Base-by-base conservation (phyloP, 1,284 basidiomycete species). In the Wallemia mellicola region DNA sequence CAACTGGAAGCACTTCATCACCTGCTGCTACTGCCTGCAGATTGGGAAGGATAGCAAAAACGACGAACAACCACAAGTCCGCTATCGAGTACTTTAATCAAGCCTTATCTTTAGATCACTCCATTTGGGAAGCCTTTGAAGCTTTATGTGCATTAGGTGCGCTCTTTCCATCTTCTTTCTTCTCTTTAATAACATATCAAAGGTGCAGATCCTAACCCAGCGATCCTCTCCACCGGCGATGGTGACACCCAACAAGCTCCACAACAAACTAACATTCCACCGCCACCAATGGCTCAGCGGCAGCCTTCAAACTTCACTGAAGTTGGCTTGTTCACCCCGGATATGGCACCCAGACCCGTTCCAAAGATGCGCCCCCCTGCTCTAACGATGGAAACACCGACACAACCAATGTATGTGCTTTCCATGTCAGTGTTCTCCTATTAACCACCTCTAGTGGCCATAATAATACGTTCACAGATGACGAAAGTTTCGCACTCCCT, bases 61-160 rank as follows among this genome's bases (percentile, higher is more conserved):
- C 38, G 14, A 48, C 38, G 22, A 48, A 48, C 38, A 48, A 48
- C 38, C 38, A 48, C n/a, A 48, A 48, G 38, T 48, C 38, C n/a
- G 38, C 38, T 11, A 48, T 48, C 22, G 68, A 72, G 59, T 81
- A 80, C 66, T 91, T 84, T 68, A 74, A 75, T 32, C 76, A 79
- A 61, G 85, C 86, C 15, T 73, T 94, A 60, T 68, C 71, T 17
- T 69, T 82, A 57, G 81, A 88, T 68, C 83, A 85, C 24, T 79
- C 86, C 71, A 71, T 89, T 57, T 94, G 88, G 88, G 89, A 95
- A 69, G 89, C 89, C 0, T 86, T 91, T 67, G 83, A 86, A 64
- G 87, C 85, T 0, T 70, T 95, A 27, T 94, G 88, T 68, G 72
- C 78, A 59, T 72, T 86, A 38, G 88, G 89, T 86, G 64, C 64